Evolutionary conservation across 2,329 filamentous ascomycete species (phyloP).

Genomic region (Botrytis elliptica): DNA sequence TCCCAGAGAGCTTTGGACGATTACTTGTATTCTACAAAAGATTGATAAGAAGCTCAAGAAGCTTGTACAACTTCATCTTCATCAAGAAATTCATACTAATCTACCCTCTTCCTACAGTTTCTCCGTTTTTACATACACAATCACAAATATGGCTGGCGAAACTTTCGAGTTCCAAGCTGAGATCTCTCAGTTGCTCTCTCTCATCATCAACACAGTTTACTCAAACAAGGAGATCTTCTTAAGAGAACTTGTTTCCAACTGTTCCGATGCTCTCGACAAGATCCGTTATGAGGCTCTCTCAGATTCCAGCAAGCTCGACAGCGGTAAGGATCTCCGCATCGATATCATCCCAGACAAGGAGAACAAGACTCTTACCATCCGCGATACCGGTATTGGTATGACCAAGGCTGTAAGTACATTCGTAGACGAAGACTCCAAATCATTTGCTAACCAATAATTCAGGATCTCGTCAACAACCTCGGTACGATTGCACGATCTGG

Average conservation of each 20-base stretch:
- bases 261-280: constrained; percentile 99
- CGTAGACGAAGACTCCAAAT: constrained; percentile 15
- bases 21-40: too few relatives aligned
- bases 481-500: constrained; percentile 98
- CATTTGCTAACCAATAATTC: constrained; percentile 41
- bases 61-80: background rate
- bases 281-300: constrained; percentile 98
- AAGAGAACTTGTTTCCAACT: constrained; percentile 96
- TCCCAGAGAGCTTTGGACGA: background rate
- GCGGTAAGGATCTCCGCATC: constrained; percentile 96
- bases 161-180: constrained; percentile 99
- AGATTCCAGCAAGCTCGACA: constrained; percentile 95
- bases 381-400: constrained; percentile 99
- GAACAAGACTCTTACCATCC: constrained; percentile 95
- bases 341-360: constrained; percentile 98
- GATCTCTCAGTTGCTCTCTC: constrained; percentile 99
- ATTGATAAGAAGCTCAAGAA: background rate
- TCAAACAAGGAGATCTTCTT: constrained; percentile 99
- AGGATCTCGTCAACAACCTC: constrained; percentile 99
- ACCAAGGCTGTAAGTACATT: constrained; percentile 87
- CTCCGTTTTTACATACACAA: constrained; percentile 24
- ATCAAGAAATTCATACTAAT: background rate
- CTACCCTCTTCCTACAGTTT: background rate
- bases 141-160: constrained; percentile 75
- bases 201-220: constrained; percentile 99